Percentiles rank a stretch among this genome's conserved stretches.
Evolutionary conservation across 129 eudicot species (phyloP).

Genomic region (Tanacetum coccineum): DNA sequence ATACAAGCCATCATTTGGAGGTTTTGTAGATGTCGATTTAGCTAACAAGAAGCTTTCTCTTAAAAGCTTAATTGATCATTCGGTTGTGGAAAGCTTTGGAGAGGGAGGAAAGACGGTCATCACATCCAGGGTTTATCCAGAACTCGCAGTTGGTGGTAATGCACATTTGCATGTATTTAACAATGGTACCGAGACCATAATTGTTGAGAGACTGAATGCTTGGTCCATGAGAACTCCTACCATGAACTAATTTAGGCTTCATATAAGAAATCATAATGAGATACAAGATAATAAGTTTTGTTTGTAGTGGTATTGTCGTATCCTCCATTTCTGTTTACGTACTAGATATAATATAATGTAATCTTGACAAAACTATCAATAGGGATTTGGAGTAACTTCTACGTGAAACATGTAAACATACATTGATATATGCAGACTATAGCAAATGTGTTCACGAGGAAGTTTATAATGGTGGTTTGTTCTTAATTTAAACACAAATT

Average conservation of each 20-base stretch:
- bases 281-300: slow-evolving; percentile 6
- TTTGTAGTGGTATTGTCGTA: not conserved
- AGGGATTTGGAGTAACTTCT: too few relatives aligned
- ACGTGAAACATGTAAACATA: too few relatives aligned
- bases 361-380: too few relatives aligned
- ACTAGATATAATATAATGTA: too few relatives aligned
- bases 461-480: too few relatives aligned
- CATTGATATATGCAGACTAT: too few relatives aligned
- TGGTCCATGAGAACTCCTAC: slow-evolving; percentile 61
- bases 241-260: slow-evolving; percentile 30
- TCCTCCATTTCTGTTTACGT: not conserved
- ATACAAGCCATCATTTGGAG: slow-evolving; percentile 73
- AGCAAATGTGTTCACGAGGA: too few relatives aligned
- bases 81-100: slow-evolving; percentile 77
- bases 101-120: slow-evolving; percentile 62
- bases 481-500: too few relatives aligned
- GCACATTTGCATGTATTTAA: slow-evolving; percentile 62
- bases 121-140: slow-evolving; percentile 70
- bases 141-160: slow-evolving; percentile 31
- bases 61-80: slow-evolving; percentile 75
- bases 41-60: slow-evolving; percentile 49
- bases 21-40: slow-evolving; percentile 59
- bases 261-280: slow-evolving; percentile 3
- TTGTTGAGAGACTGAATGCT: slow-evolving; percentile 45
- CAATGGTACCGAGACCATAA: slow-evolving; percentile 52